Evolutionary conservation across 2,329 filamentous ascomycete species (phyloP).

Genomic region (Bisporella sp.): DNA sequence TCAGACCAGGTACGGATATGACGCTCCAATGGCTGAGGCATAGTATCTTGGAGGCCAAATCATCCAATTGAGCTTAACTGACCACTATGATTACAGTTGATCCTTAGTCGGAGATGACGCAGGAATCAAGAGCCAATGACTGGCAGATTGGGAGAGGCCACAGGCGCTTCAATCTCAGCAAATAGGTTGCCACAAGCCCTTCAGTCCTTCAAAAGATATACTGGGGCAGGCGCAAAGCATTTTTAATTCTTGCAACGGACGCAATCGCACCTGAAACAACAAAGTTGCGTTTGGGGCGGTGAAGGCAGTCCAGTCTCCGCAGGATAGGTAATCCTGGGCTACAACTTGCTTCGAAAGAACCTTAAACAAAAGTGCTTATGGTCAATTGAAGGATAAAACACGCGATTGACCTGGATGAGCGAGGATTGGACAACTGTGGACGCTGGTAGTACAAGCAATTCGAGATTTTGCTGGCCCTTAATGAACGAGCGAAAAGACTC

Average conservation of each 20-base stretch:
- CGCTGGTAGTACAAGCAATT: conserved; percentile 2
- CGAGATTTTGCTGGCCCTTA: conserved; percentile 11
- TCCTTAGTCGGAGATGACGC: conserved; percentile 16
- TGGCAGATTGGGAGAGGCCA: conserved; percentile 3
- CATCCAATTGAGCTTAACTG: conserved; percentile 22
- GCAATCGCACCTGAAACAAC: conserved; percentile 8
- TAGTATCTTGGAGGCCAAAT: conserved; percentile 1
- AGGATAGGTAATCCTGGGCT: too few relatives aligned
- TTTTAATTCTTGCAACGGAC: conserved; percentile 20
- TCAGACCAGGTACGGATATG: conserved; percentile 14
- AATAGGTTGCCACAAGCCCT: conserved; percentile 18
- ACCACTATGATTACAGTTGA: conserved; percentile 27
- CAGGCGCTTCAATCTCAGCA: conserved; percentile 19
- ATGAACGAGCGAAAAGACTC: conserved; percentile 15
- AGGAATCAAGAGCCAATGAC: conserved; percentile 15
- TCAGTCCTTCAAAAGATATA: conserved; percentile 24
- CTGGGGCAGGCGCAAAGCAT: conserved; percentile 26
- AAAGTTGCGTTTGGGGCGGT: too few relatives aligned
- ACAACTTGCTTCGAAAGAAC: too few relatives aligned
- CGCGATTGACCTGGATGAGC: conserved; percentile 2
- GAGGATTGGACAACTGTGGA: not conserved
- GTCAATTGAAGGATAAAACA: not conserved
- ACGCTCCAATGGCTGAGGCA: conserved; percentile 1
- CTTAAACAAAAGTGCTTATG: not conserved
- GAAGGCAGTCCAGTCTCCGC: too few relatives aligned